Base-by-base conservation (phyloP, 495 filamentous ascomycete genomes). In the Podospora australis region DNA sequence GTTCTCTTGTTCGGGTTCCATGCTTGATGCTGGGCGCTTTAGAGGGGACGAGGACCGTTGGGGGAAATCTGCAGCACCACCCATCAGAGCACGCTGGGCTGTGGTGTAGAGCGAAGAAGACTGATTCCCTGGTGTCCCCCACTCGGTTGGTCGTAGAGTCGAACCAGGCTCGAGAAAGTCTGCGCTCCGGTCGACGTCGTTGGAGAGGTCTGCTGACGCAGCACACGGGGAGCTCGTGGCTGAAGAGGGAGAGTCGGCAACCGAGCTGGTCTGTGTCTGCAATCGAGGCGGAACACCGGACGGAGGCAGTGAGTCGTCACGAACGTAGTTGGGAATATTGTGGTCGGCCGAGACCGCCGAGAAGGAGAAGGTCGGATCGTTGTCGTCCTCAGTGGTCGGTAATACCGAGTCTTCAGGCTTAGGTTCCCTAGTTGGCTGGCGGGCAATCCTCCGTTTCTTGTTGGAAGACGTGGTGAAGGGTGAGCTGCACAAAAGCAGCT, bases 401-500 rank as follows among this genome's bases (percentile, higher is more conserved):
- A 79, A 62, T 49, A 70, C 70, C 52, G 66, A 67, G 48, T 78
- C 73, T 39, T 63, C 55, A 17, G 49, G 51, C 25, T 57, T 48
- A 22, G 65, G 61, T 52, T 67, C 55, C 64, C 58, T 61, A 56
- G 59, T 56, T 42, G 64, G 55, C 59, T 74, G 74, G 72, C 77
- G 78, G 58, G 77, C 81, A 69, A 90, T 78, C 78, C 85, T 89
- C 67, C 88, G 79, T 81, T 88, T 89, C 84, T 94, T 94, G 76
- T 77, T 77, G 71, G 84, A 87, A 81, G 87, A 86, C 87, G 86
- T 90, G 65, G 78, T 90, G 85, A 79, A 78, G n/a, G 69, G 76
- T 71, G 84, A 86, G 84, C 84, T 86, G 83, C 81, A 54, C 49
- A 53, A n/a, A 50, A 17, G 73, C 74, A 77, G 74, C 74, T 77